Base-by-base conservation (phyloP, 1,284 basidiomycete genomes). In the Cryptococcus hybrid region DNA sequence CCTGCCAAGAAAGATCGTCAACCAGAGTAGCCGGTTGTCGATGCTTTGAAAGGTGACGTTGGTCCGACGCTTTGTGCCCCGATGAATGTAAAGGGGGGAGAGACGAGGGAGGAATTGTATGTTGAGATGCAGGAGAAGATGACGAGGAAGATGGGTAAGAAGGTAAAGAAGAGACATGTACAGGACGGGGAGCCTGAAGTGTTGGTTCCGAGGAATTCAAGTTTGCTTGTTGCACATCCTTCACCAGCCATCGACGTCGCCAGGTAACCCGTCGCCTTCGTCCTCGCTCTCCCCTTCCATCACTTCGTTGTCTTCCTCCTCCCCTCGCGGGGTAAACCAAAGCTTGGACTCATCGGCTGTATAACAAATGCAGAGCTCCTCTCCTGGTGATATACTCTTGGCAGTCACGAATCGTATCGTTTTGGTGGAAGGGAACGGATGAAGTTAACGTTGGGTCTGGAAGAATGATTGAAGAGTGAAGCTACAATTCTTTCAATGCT, bases 391-490 rank as follows among this genome's bases (percentile, higher is more conserved):
- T 12, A 79, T 65, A 11, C 52, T 40, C 24, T 65, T 61, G 3
- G 66, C 59, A 0, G 76, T 69, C 7, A 64, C 51, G 61, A 77
- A 77, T 11, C 62, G 60, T 40, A 77, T 71, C 1, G 73, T 71
- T 50, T 54, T 61, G 4, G 52, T 54, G 7, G 55, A 15, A 12
- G 34, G 52, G 66, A 65, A 38, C 70, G 66, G 48, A 73, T 63
- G 52, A 72, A 79, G 53, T 72, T 77, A 56, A 78, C 76, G 60
- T 78, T 79, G 1, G 78, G 78, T 3, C 57, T 56, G 0, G 74
- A 60, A 42, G 77, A 78, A 55, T 79, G 78, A 56, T 79, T 79
- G 67, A 79, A 79, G 39, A 79, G 65, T 1, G 71, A 75, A 7
- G 75, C 77, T 79, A 60, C 11, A 35, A 36, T 8, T 42, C 40